Evolutionary conservation across 2,329 filamentous ascomycete species (phyloP).

Genomic region (Parafenestella ontariensis): DNA sequence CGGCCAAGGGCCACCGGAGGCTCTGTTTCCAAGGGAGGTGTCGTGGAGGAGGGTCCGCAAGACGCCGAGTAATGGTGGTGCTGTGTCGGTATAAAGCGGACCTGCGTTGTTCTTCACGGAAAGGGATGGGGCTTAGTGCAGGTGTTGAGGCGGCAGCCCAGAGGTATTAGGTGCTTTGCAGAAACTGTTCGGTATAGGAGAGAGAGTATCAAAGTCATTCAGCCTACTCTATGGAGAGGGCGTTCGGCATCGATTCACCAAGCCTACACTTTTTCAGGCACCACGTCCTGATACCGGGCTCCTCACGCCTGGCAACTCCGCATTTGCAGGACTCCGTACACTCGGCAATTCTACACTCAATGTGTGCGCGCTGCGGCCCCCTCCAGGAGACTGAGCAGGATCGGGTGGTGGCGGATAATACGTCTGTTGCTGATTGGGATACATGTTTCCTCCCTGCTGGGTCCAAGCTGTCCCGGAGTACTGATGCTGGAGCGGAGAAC

Average conservation of each 20-base stretch:
- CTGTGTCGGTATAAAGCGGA: slow-evolving; percentile 10
- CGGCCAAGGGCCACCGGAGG: slow-evolving; percentile 29
- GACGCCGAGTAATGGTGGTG: slow-evolving; percentile 3
- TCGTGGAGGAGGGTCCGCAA: slow-evolving; percentile 22
- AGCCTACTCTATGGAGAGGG: no score
- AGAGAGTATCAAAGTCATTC: no score
- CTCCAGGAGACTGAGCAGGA: neutral
- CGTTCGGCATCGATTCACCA: no score
- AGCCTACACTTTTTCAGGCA: no score
- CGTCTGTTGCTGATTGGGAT: slow-evolving; percentile 1
- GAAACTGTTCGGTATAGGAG: no score
- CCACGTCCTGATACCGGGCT: slow-evolving; percentile 3
- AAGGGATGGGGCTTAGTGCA: no score
- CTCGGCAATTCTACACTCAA: slow-evolving; percentile 10
- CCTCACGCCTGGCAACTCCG: slow-evolving; percentile 7
- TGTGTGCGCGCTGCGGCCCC: neutral
- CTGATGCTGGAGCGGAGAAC: neutral
- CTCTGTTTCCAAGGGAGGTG: slow-evolving; percentile 26
- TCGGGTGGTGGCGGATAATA: slow-evolving; percentile 10
- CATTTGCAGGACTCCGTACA: neutral
- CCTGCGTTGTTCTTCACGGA: no score
- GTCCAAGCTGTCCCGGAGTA: slow-evolving; percentile 1
- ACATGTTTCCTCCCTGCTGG: neutral
- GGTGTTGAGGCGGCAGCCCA: no score
- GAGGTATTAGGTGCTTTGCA: no score